These are phyloP conservation scores for Penicillium verrucosum DNA, from an alignment of 2,329 filamentous ascomycete species.

Conservation along the genomic window DNA sequence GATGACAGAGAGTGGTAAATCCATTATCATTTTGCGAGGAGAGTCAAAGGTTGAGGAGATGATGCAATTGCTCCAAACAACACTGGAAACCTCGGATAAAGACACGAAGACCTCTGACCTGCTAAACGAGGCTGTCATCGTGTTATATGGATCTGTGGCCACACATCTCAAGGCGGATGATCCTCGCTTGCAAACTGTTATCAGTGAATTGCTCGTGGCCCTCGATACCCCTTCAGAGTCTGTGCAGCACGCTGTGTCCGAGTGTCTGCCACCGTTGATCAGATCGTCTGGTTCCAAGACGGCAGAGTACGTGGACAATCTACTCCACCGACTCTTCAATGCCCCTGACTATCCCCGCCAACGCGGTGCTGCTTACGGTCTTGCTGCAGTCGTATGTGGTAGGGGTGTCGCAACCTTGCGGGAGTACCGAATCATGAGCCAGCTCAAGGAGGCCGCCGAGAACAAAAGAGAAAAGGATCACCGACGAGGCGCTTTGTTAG, in stretches of 20 bases:
- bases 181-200: slow-evolving; percentile 78
- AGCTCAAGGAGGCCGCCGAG: slow-evolving; percentile 76
- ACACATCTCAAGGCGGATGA: slow-evolving; percentile 84
- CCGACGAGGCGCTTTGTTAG: slow-evolving; percentile 81
- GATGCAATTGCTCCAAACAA: slow-evolving; percentile 87
- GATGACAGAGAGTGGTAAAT: slow-evolving; percentile 87
- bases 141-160: slow-evolving; percentile 92
- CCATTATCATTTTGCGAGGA: slow-evolving; percentile 76
- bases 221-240: slow-evolving; percentile 93
- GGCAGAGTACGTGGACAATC: slow-evolving; percentile 72
- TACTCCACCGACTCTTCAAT: slow-evolving; percentile 77
- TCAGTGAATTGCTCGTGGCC: slow-evolving; percentile 80
- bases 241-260: slow-evolving; percentile 93
- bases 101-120: slow-evolving; percentile 78
- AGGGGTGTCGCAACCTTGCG: slow-evolving; percentile 76
- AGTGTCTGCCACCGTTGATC: slow-evolving; percentile 89
- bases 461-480: slow-evolving; percentile 92
- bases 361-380: slow-evolving; percentile 88
- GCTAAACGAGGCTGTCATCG: slow-evolving; percentile 94
- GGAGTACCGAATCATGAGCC: slow-evolving; percentile 81
- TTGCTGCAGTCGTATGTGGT: slow-evolving; percentile 87
- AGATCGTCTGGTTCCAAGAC: slow-evolving; percentile 74
- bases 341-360: slow-evolving; percentile 90
- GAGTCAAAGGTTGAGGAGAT: slow-evolving; percentile 78
- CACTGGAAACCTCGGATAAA: slow-evolving; percentile 80